Percentiles rank a stretch among this genome's conserved stretches.
Conservation (phyloP, 176 grass and related monocot genomes). For the Bonia amplexicaulis region DNA sequence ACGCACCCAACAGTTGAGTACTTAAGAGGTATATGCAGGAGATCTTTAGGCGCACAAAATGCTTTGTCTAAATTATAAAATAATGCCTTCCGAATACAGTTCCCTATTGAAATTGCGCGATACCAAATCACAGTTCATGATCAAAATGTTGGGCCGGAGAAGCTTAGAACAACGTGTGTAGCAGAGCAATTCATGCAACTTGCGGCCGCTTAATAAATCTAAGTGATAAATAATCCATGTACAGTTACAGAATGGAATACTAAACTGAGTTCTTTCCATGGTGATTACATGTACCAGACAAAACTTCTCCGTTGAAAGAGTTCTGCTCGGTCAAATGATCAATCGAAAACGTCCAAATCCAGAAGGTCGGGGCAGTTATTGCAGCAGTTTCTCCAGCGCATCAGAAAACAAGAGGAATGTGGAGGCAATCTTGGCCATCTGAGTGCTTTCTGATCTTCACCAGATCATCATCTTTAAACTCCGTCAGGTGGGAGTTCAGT, state of each 20-base stretch:
- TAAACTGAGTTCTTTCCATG: neutral
- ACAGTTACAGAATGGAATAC: neutral
- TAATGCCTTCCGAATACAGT: neutral
- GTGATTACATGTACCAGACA: neutral
- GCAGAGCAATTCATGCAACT: neutral
- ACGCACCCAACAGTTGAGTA: neutral
- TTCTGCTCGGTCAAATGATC: neutral
- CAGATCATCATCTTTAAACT: conserved; percentile 95
- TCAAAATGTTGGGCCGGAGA: neutral
- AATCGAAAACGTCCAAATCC: neutral
- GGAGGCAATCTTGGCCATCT: conserved; percentile 85
- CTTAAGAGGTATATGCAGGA: neutral
- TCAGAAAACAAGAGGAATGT: conserved; percentile 73
- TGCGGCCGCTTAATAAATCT: neutral
- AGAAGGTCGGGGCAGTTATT: conserved; percentile 56
- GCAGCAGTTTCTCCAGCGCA: conserved; percentile 66
- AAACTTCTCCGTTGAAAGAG: neutral
- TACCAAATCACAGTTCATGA: neutral
- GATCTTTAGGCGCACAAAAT: neutral
- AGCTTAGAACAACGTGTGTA: neutral
- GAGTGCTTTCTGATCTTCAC: conserved; percentile 82
- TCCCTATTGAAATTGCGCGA: neutral
- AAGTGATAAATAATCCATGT: conserved; percentile 15
- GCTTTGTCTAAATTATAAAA: neutral
- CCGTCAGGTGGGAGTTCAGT: conserved; percentile 81